Percentiles rank a stretch among this genome's conserved stretches.
phyloP scores from a whole-genome alignment of 2,329 filamentous ascomycete species.

The Knufia petricola region DNA sequence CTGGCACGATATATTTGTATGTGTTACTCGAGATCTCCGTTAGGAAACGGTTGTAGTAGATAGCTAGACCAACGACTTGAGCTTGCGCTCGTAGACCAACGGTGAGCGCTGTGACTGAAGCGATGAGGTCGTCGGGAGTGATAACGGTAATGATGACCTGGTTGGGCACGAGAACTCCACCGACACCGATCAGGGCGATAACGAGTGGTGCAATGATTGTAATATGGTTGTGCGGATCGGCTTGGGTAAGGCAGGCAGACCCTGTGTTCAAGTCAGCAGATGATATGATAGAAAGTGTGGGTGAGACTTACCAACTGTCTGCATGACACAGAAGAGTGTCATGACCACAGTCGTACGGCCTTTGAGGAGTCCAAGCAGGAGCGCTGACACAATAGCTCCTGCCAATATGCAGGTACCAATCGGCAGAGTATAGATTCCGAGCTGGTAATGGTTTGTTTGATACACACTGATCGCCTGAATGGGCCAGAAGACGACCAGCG shows the following conservation, averaged over 20 bases:
- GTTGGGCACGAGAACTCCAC: conserved; percentile 12
- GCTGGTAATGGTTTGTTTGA: conserved; percentile 3
- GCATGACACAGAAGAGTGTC: conserved; percentile 8
- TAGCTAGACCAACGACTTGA: conserved; percentile 6
- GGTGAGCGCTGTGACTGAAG: conserved; percentile 5
- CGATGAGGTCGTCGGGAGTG: conserved; percentile 10
- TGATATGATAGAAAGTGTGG: neutral
- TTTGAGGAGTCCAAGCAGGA: conserved; percentile 5
- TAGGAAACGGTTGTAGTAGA: conserved; percentile 9
- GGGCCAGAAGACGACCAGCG: conserved; percentile 9
- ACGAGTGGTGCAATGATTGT: conserved; percentile 11
- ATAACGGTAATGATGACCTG: conserved; percentile 11
- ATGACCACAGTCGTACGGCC: conserved; percentile 2
- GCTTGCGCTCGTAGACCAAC: conserved; percentile 7
- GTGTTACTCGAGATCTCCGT: conserved; percentile 1
- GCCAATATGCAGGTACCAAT: conserved; percentile 10
- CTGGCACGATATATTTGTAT: conserved; percentile 1
- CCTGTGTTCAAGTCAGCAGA: conserved; percentile 2
- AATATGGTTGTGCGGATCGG: conserved; percentile 6
- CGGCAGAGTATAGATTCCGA: conserved; percentile 7
- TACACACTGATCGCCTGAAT: conserved; percentile 6
- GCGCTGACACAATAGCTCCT: conserved; percentile 6
- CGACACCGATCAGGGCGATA: conserved; percentile 9
- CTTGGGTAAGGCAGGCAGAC: conserved; percentile 5
- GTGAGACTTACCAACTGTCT: conserved; percentile 8